Evolutionary conservation across 2,329 filamentous ascomycete species (phyloP).

Genomic region (Lachnum nothofagi): DNA sequence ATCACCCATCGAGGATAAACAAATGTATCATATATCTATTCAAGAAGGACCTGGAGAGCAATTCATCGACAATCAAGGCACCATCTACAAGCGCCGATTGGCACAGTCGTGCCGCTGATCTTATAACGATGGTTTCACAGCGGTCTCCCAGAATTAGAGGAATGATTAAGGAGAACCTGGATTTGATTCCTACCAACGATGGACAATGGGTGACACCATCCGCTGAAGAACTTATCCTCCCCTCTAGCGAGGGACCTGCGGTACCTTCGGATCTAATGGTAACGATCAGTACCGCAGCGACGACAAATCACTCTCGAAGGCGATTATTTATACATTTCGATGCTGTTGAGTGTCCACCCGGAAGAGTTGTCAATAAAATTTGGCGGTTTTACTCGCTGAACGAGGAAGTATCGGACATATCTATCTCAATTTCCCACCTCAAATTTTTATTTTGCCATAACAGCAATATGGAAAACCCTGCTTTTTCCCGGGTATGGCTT

Average conservation of each 20-base stretch:
- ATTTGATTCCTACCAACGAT: constrained; percentile 11
- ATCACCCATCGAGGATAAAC: constrained; percentile 8
- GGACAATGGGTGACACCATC: constrained; percentile 8
- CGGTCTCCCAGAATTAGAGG: constrained; percentile 1
- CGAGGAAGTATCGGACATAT: constrained; percentile 5
- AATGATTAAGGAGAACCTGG: background rate
- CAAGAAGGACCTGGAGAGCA: constrained; percentile 9
- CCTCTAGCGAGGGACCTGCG: constrained; percentile 1
- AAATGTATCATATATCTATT: constrained; percentile 13
- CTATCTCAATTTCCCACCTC: constrained; percentile 14
- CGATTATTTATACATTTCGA: constrained; percentile 11
- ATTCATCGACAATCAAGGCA: constrained; percentile 8
- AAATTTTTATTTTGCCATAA: constrained; percentile 18
- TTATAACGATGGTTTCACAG: constrained; percentile 7
- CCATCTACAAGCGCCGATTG: background rate
- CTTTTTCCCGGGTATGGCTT: constrained; percentile 11
- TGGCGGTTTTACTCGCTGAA: constrained; percentile 4
- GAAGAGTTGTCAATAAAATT: constrained; percentile 6
- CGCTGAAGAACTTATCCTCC: constrained; percentile 3
- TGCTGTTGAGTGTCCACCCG: background rate
- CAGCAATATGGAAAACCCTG: background rate
- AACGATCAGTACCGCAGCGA: constrained; percentile 5
- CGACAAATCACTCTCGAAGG: constrained; percentile 3
- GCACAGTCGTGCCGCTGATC: constrained; percentile 12
- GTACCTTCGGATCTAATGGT: constrained; percentile 12